Evolutionary conservation across 2,329 filamentous ascomycete genomes (phyloP).

Genomic region (Talaromyces piceae): DNA sequence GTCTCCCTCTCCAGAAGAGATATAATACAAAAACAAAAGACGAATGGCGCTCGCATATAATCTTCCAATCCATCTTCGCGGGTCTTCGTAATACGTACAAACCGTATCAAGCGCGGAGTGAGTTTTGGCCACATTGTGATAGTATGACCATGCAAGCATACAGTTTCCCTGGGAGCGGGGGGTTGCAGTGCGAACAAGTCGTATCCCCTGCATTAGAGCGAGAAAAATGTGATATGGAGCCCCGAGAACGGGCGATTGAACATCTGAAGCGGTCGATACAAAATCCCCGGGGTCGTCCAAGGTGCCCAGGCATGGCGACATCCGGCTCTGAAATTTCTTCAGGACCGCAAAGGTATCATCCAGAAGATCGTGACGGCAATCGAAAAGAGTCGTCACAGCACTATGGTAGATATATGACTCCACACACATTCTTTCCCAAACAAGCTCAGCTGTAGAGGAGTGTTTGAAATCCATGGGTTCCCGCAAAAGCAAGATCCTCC

Average conservation of each 20-base stretch:
- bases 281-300: not conserved
- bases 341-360: constrained; percentile 6
- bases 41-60: constrained; percentile 8
- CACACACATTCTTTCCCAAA: constrained; percentile 11
- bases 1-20: not conserved
- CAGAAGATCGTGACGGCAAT: constrained; percentile 1
- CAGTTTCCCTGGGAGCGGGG: not conserved
- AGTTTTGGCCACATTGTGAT: constrained; percentile 2
- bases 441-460: constrained; percentile 1
- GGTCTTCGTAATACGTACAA: constrained; percentile 3
- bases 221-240: constrained; percentile 10
- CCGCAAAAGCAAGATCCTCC: constrained; percentile 5
- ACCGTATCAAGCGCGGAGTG: not conserved
- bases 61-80: constrained; percentile 9
- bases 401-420: constrained; percentile 10
- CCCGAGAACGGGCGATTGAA: constrained; percentile 7
- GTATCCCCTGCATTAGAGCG: constrained; percentile 6
- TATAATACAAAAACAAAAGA: constrained; percentile 6
- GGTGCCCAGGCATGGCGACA: not conserved
- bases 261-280: not conserved
- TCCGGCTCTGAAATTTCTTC: constrained; percentile 1
- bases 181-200: not conserved
- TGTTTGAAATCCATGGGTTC: constrained; percentile 4
- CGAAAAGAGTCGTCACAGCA: constrained; percentile 9
- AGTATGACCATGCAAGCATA: constrained; percentile 5